Evolutionary conservation across 441 rosid species (phyloP), one percentile per base, ranked within the genome.

Genomic region (Capsella rubella): DNA sequence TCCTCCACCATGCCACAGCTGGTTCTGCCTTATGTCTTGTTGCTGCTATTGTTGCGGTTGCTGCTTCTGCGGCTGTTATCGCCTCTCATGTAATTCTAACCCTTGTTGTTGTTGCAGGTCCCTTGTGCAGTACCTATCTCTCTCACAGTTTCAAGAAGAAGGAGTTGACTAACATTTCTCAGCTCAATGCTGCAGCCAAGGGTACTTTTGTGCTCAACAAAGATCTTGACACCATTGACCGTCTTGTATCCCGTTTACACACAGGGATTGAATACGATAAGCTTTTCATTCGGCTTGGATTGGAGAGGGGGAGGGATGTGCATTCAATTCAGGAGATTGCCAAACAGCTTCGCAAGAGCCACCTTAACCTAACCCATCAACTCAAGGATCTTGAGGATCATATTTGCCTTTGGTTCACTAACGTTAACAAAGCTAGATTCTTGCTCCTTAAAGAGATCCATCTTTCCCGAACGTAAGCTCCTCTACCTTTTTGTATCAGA

Each of bases 321-420:
- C 78, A 82, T 75, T 54, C 79, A 8, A 76, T 89, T 46, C 78
- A 74, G 64, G 77, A 69, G 82, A 87, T 88, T 46, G 72, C 92
- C 77, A 84, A 87, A 64, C 84, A 54, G 66, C 87, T 92, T 1
- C 79, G 73, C 58, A 87, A 80, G 78, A 87, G 69, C 79, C 86
- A 76, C 56, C 46, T 67, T 8, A 76, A 79, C 52, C 77, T 88
- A 75, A 72, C 72, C 10, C 65, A 74, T n/a, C 89, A 79, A 55
- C 91, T 90, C 64, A 61, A 75, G 73, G 86, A 80, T 76, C 96
- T 95, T 28, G 94, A 89, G 80, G 84, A 87, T 25, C 92, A 79
- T 76, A 79, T 95, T 47, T 84, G 78, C 79, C 82, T 84, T 7
- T 88, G 89, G 82, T 88, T 90, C 63, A 82, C 59, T 66, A 74